phyloP scores from a whole-genome alignment of 176 grass and related monocot genomes.

The Bolboschoenus planiculmis region DNA sequence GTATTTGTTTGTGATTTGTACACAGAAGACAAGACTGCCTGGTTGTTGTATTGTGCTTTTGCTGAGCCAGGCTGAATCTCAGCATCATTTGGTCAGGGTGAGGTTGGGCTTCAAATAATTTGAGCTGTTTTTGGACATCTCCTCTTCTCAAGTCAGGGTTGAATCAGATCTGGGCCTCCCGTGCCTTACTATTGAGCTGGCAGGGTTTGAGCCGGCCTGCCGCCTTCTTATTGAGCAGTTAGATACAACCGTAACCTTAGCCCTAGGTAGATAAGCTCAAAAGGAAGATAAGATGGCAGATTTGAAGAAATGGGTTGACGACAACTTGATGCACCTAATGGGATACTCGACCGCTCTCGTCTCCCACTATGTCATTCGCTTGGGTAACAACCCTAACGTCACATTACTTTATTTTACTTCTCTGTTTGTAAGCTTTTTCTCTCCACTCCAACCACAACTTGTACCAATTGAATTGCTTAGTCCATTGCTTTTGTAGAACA shows the following conservation, averaged over 20 bases:
- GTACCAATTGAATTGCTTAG: no score
- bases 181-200: no score
- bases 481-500: no score
- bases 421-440: no score
- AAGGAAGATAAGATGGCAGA: not conserved
- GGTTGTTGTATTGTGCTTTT: not conserved
- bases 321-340: slow-evolving; percentile 63
- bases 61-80: not conserved
- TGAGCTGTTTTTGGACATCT: no score
- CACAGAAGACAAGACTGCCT: not conserved
- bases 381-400: slow-evolving; percentile 27
- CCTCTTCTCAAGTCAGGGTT: no score
- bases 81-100: not conserved
- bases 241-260: not conserved
- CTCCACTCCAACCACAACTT: no score
- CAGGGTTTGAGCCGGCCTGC: no score
- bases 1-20: not conserved
- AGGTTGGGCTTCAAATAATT: not conserved
- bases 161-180: no score
- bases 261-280: not conserved
- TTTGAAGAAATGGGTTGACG: slow-evolving; percentile 74
- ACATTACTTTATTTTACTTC: not conserved
- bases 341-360: slow-evolving; percentile 64
- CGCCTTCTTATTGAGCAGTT: not conserved
- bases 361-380: slow-evolving; percentile 69